Base-by-base conservation (phyloP, 225 moss, liverwort and hornwort species). In the Ulota crispa region DNA sequence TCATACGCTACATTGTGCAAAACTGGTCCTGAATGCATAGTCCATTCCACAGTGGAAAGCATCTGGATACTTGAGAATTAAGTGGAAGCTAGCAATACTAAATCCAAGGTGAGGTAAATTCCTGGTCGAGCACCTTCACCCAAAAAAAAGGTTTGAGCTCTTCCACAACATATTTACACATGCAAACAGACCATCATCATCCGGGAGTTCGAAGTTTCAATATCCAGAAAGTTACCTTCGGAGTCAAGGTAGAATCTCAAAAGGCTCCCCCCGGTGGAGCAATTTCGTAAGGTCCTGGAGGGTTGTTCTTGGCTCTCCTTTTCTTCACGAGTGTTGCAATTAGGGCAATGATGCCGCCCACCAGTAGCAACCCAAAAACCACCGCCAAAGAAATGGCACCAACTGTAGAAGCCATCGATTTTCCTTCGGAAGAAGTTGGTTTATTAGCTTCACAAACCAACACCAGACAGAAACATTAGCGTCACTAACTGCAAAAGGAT, bases 311-410 rank as follows among this genome's bases (percentile, higher is more conserved):
- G 68, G 82, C 90, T 82, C 81, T 88, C 57, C 90, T 76, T 74
- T 60, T 86, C 74, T 73, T 90, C 77, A 85, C 60, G 62, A 83
- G 72, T 65, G 78, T 79, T 2, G 86, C 12, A 43, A 32, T 52
- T 24, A 90, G 62, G 36, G 59, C 82, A 23, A 88, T 32, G 3
- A 88, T 79, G 26, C 75, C 80, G 18, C 73, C 81, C 43, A 88
- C 47, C 20, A 90, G 64, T 11, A 90, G 47, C 57, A 88, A 61
- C n/a, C 81, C 85, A 53, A 80, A 86, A 21, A 88, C 81, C 3
- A 90, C 86, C n/a, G 88, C 87, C 14, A 90, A 66, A 21, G 81
- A 61, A 65, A 90, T 88, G 11, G 90, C 90, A 60, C 88, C 90
- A 39, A 88, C 64, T 13, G 83, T 90, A 36, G 90, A 88, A 30